Evolutionary conservation across 2,329 filamentous ascomycete genomes (phyloP), one percentile per base, ranked within the genome.

Genomic region (Arthrobotrys megalospora): DNA sequence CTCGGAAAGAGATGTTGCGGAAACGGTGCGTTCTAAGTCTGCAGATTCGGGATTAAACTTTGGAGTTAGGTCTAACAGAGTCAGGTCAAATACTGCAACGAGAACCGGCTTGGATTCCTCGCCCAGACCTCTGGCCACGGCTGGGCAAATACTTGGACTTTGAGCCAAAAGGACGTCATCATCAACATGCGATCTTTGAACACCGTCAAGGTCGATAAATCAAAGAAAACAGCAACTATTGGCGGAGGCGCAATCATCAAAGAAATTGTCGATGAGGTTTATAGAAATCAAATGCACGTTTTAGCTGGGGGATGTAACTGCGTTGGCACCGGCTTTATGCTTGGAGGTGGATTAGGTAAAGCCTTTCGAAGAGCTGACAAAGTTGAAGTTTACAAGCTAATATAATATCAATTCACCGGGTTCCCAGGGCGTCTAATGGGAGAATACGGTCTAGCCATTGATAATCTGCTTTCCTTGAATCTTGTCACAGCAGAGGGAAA

Each of bases 401-500:
- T 50, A 28, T 45, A 12, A 72, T 50, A 28, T 11, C 1, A 34
- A 41, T 32, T 19, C 41, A 34, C 34, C 14, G 8, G 6, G 24
- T 52, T 53, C 4, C 16, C 62, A 77, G 78, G 80, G n/a, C 66
- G 76, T 47, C 45, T 81, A 14, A 76, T 80, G 64, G 81, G 80
- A 8, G 68, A 80, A 45, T 80, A 80, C 45, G 81, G 80, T 0
- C 64, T 81, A 7, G 81, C 84, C 2, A 82, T 86, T 8, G 86
- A 88, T 76, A 83, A 84, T 16, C 81, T 88, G 2, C 16, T 86
- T 4, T 83, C 83, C 0, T 83, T 82, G 1, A 81, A 84, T 45
- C 82, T 87, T 3, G 84, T 87, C 0, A 83, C 85, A 1, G 84
- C 85, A 8, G 81, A 84, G 36, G 85, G 85, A 0, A 80, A 80